These are phyloP conservation scores for Pyrenophora seminiperda DNA, from an alignment of 2,329 filamentous ascomycete species.

Conservation along the genomic window DNA sequence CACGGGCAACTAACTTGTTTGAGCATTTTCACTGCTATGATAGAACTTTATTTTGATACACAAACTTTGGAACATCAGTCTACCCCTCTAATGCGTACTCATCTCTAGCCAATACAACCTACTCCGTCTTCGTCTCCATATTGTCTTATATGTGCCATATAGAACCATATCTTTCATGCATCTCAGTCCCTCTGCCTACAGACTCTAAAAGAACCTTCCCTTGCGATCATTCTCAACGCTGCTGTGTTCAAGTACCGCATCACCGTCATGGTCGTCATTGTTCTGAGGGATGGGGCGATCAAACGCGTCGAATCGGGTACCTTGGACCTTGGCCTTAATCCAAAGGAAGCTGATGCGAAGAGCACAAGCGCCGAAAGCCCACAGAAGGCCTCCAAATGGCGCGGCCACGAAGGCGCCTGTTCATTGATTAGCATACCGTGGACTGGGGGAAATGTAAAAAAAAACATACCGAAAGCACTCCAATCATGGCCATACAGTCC, in stretches of 20 bases:
- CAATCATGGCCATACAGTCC: slow-evolving; percentile 79
- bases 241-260: slow-evolving; percentile 32
- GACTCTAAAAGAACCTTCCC: slow-evolving; percentile 41
- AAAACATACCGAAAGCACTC: slow-evolving; percentile 70
- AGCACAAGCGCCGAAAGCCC: slow-evolving; percentile 67
- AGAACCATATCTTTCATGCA: no score
- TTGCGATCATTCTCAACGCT: slow-evolving; percentile 29
- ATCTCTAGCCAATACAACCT: no score
- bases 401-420: slow-evolving; percentile 74
- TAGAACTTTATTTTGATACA: no score
- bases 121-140: no score
- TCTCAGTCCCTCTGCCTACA: no score
- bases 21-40: no score
- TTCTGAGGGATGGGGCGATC: slow-evolving; percentile 53
- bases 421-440: slow-evolving; percentile 9
- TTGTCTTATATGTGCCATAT: no score
- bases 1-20: no score
- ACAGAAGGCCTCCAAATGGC: slow-evolving; percentile 74
- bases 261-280: slow-evolving; percentile 32
- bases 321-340: slow-evolving; percentile 61
- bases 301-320: slow-evolving; percentile 68
- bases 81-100: no score
- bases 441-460: not conserved
- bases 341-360: slow-evolving; percentile 66
- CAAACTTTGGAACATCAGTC: no score